Evolutionary conservation across 768 basidiomycete species (phyloP).

Genomic region (Suillus tomentosus): DNA sequence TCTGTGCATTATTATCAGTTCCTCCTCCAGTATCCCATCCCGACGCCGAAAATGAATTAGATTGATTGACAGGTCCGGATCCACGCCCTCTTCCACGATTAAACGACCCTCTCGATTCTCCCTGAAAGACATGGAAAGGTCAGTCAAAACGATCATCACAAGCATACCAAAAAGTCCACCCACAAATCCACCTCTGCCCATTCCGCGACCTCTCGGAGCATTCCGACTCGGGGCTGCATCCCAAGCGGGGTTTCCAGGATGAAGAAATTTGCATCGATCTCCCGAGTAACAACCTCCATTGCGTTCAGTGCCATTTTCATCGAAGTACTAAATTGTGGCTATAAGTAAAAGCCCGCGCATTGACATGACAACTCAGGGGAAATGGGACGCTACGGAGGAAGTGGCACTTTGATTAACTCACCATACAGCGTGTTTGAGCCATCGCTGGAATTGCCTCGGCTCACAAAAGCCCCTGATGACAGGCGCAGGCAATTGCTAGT

Average conservation of each 20-base stretch:
- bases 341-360: constrained; percentile 8
- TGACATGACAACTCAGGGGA: background rate
- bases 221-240: constrained; percentile 16
- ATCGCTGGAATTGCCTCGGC: background rate
- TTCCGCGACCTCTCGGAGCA: constrained; percentile 14
- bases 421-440: background rate
- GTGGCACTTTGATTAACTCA: background rate
- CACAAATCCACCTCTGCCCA: constrained; percentile 23
- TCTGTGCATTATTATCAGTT: background rate
- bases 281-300: constrained; percentile 29
- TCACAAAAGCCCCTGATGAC: constrained; percentile 3
- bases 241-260: constrained; percentile 32
- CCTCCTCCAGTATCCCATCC: constrained; percentile 14
- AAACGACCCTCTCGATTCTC: constrained; percentile 14
- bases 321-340: constrained; percentile 27
- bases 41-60: background rate
- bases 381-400: background rate
- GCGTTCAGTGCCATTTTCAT: constrained; percentile 30
- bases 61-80: constrained; percentile 3
- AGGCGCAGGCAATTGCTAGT: background rate
- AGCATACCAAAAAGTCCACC: background rate
- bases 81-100: constrained; percentile 11
- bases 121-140: constrained; percentile 11
- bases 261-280: constrained; percentile 32
- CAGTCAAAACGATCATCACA: background rate